Evolutionary conservation across 2,329 filamentous ascomycete species (phyloP).

Genomic region (Venturia carpophila): DNA sequence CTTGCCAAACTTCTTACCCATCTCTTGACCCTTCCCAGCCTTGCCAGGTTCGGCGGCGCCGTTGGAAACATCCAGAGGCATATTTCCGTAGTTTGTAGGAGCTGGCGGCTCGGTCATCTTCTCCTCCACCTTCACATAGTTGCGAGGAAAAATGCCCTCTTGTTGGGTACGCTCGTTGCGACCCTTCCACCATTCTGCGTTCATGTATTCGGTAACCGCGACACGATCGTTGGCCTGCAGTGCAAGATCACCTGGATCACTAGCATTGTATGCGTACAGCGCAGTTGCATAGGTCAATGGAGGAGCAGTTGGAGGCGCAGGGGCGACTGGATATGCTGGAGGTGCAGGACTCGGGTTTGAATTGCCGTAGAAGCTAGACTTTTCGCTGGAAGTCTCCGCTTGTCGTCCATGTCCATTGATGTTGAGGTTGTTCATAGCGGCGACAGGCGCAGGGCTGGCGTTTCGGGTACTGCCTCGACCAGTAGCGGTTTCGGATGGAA

Average conservation of each 20-base stretch:
- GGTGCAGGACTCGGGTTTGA: constrained; percentile 41
- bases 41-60: constrained; percentile 38
- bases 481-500: constrained; percentile 61
- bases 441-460: constrained; percentile 27
- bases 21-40: constrained; percentile 59
- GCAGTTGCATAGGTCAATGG: constrained; percentile 68
- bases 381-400: constrained; percentile 26
- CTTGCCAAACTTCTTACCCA: constrained; percentile 93
- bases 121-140: constrained; percentile 70
- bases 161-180: constrained; percentile 71
- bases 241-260: constrained; percentile 73
- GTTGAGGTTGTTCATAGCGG: constrained; percentile 28
- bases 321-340: constrained; percentile 44
- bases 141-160: constrained; percentile 92
- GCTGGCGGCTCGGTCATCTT: constrained; percentile 37
- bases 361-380: constrained; percentile 36
- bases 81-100: constrained; percentile 57
- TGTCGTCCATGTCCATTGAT: constrained; percentile 21
- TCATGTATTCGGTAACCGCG: constrained; percentile 84
- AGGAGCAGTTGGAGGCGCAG: constrained; percentile 41
- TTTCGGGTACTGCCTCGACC: constrained; percentile 28
- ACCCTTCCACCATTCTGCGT: constrained; percentile 95
- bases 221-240: constrained; percentile 76
- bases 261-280: constrained; percentile 73
- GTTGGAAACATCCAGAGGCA: constrained; percentile 69